A percentile compares a stretch with the other conserved stretches of the same genome.
Evolutionary conservation across 1,139 yeast genomes (phyloP).

Genomic region (Kodamaea derodonti): DNA sequence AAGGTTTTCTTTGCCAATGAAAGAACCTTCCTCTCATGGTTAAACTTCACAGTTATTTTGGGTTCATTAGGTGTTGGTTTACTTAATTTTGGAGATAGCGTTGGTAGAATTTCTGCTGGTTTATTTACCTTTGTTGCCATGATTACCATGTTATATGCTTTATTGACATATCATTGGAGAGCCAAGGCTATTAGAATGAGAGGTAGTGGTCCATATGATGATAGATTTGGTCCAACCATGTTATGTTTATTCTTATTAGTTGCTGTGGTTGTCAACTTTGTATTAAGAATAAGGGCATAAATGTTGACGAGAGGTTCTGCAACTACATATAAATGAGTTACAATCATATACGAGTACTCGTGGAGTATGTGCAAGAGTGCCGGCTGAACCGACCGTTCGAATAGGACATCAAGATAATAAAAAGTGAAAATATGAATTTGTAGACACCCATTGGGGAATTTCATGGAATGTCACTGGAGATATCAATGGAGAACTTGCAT

Average conservation of each 20-base stretch:
- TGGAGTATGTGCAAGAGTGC: too few species aligned
- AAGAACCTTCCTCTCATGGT: constrained; percentile 97
- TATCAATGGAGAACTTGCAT: too few species aligned
- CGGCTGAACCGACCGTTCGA: too few species aligned
- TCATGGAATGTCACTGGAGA: too few species aligned
- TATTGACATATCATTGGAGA: constrained; percentile 97
- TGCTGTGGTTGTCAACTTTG: constrained; percentile 89
- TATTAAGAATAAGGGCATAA: constrained; percentile 68
- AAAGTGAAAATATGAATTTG: too few species aligned
- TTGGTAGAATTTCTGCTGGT: constrained; percentile 91
- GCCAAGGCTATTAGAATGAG: constrained; percentile 97
- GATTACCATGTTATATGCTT: constrained; percentile 96
- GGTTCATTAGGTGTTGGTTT: constrained; percentile 97
- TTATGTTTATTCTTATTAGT: constrained; percentile 86
- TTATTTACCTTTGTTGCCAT: constrained; percentile 91
- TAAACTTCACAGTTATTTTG: constrained; percentile 92
- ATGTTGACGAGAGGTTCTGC: too few species aligned
- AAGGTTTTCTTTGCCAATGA: constrained; percentile 98
- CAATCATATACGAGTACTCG: too few species aligned
- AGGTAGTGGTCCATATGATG: constrained; percentile 98
- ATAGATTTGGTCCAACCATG: constrained; percentile 98
- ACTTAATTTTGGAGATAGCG: constrained; percentile 90
- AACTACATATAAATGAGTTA: too few species aligned
- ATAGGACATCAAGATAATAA: too few species aligned
- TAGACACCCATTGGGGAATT: too few species aligned